Evolutionary conservation across 768 basidiomycete species (phyloP).

Genomic region (Xanthoconium purpureum): DNA sequence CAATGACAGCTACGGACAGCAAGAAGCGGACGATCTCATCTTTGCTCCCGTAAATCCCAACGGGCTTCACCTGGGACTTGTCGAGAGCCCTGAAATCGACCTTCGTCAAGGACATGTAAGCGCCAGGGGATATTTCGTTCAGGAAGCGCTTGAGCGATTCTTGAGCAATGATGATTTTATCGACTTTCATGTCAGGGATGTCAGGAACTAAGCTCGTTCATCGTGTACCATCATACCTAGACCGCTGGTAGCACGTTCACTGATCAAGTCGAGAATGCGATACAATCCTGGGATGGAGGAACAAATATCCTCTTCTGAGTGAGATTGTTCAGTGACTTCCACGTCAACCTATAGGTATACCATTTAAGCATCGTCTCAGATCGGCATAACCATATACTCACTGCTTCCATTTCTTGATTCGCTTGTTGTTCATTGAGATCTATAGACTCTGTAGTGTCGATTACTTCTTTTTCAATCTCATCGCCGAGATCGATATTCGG

Average conservation of each 20-base stretch:
- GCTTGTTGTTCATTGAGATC: conserved; percentile 12
- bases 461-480: conserved; percentile 14
- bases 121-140: conserved; percentile 46
- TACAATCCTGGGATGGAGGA: conserved; percentile 43
- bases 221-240: conserved; percentile 38
- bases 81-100: conserved; percentile 58
- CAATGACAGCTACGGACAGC: conserved; percentile 35
- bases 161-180: conserved; percentile 61
- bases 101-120: conserved; percentile 53
- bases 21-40: conserved; percentile 48
- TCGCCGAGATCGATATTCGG: conserved; percentile 13
- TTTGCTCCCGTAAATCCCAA: conserved; percentile 58
- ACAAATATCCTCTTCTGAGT: conserved; percentile 23
- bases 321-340: conserved; percentile 9
- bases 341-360: too few species aligned
- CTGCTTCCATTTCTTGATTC: conserved; percentile 14
- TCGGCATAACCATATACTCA: neutral
- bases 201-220: neutral
- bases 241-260: conserved; percentile 48
- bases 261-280: conserved; percentile 52
- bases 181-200: conserved; percentile 36
- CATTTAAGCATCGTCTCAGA: neutral
- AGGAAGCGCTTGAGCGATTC: conserved; percentile 47
- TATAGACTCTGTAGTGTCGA: conserved; percentile 11
- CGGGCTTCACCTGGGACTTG: conserved; percentile 40